Percentiles rank a stretch among this genome's conserved stretches.
Evolutionary conservation across 2,329 filamentous ascomycete species (phyloP).

Genomic region (Scorias spongiosa): DNA sequence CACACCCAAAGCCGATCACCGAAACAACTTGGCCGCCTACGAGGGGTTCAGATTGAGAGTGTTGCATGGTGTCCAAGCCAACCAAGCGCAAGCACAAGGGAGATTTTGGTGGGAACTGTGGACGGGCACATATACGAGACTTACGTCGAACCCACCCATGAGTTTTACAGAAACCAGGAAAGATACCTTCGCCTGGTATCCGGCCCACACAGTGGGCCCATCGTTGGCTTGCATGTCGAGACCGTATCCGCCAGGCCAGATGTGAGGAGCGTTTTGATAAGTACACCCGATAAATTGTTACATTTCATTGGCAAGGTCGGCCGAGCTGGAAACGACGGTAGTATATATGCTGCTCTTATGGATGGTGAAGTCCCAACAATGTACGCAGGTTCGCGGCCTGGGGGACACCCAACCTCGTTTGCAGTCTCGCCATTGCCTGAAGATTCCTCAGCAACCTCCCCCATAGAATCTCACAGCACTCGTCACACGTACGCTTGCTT

Average conservation of each 20-base stretch:
- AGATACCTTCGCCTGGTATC: conserved; percentile 77
- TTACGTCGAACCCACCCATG: conserved; percentile 84
- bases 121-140: conserved; percentile 92
- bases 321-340: conserved; percentile 59
- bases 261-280: conserved; percentile 60
- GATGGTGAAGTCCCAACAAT: conserved; percentile 68
- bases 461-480: conserved; percentile 7
- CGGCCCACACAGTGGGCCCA: conserved; percentile 64
- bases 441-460: conserved; percentile 32
- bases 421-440: conserved; percentile 63
- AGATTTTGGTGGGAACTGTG: conserved; percentile 82
- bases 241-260: conserved; percentile 53
- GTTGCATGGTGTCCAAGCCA: conserved; percentile 90
- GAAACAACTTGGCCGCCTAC: conserved; percentile 64
- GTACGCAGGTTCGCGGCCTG: conserved; percentile 53
- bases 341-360: conserved; percentile 76
- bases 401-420: conserved; percentile 41
- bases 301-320: conserved; percentile 70
- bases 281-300: conserved; percentile 61
- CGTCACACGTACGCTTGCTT: conserved; percentile 85
- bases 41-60: conserved; percentile 74
- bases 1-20: conserved; percentile 88
- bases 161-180: conserved; percentile 92
- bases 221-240: conserved; percentile 79
- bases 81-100: conserved; percentile 83